phyloP scores from a whole-genome alignment of 257 asterid genomes.

The Orobanche coerulescens region DNA sequence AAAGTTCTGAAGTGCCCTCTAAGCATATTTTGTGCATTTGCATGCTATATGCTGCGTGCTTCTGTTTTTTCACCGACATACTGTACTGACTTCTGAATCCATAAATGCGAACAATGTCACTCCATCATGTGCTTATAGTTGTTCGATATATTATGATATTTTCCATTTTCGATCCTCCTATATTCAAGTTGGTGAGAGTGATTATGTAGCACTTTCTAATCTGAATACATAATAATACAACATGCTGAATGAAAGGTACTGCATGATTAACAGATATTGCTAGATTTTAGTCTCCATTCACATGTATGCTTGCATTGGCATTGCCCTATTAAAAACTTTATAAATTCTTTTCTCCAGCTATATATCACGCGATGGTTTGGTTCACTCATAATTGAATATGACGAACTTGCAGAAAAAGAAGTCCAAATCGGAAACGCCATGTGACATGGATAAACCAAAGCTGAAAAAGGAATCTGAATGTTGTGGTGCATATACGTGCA shows the following conservation, averaged over 20 bases:
- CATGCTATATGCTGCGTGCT: neutral
- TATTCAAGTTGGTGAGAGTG: too few relatives aligned
- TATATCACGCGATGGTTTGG: neutral
- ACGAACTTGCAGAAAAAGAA: constrained; percentile 26
- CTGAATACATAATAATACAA: neutral
- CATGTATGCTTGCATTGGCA: neutral
- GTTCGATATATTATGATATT: too few relatives aligned
- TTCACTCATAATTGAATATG: neutral
- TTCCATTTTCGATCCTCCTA: too few relatives aligned
- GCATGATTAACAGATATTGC: neutral
- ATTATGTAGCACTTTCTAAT: too few relatives aligned
- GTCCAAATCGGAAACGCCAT: constrained; percentile 14
- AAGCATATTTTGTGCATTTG: neutral
- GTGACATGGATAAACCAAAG: constrained; percentile 17
- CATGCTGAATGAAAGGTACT: neutral
- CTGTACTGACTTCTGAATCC: too few relatives aligned
- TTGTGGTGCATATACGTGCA: constrained; percentile 27
- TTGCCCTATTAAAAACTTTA: neutral
- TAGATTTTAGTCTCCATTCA: neutral
- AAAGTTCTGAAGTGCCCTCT: neutral
- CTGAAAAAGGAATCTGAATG: constrained; percentile 18
- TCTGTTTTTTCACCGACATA: neutral
- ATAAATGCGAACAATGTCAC: too few relatives aligned
- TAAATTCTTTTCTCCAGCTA: neutral
- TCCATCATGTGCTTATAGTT: too few relatives aligned